Evolutionary conservation across 2,329 filamentous ascomycete genomes (phyloP), one percentile per base, ranked within the genome.

Genomic region (Fusarium fracticaudum): DNA sequence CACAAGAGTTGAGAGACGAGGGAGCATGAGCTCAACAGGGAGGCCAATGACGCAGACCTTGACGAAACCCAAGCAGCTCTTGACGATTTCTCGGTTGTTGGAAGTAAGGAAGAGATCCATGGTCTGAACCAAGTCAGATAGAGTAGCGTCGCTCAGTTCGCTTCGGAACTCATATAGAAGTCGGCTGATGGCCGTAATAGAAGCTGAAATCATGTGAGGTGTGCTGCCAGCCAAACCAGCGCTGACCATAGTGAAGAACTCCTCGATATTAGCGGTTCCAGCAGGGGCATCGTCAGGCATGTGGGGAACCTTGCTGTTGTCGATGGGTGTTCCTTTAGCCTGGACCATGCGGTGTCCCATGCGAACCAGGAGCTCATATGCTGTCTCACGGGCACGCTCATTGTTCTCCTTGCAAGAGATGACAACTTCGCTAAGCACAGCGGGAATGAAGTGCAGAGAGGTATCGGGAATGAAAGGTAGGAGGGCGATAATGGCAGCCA

Each of bases 351-450:
- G 93, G 80, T 94, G 90, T 22, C 94, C 95, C 89, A 98, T 95
- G 50, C 93, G 88, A 29, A 99, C 93, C 18, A 99, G 89, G 22
- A 98, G 87, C 58, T 97, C 94, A 80, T 98, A 99, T 0, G 96
- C 96, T 5, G 92, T 91, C 60, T 94, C 95, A 72, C 96, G 89
- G 0, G 96, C 95, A 80, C 95, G 95, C 83, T 99, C 96, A 80
- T 99, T 99, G 79, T 96, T 94, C 85, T 99, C 96, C 83, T 99
- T 99, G 84, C 95, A 97, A 71, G 94, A 94, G 72, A 99, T 95
- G 60, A 99, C 95, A 40, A 98, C 94, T 84, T 99, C 96, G 8
- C 95, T 95, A 11, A 99, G 88, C 53, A 98, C 91, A 3, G 94
- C 91, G 4, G 96, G 95, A 70, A 99, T 96, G 83, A 99, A 98